These are phyloP conservation scores for Colletotrichum godetiae DNA, from an alignment of 2,329 filamentous ascomycete genomes.

Conservation along the genomic window DNA sequence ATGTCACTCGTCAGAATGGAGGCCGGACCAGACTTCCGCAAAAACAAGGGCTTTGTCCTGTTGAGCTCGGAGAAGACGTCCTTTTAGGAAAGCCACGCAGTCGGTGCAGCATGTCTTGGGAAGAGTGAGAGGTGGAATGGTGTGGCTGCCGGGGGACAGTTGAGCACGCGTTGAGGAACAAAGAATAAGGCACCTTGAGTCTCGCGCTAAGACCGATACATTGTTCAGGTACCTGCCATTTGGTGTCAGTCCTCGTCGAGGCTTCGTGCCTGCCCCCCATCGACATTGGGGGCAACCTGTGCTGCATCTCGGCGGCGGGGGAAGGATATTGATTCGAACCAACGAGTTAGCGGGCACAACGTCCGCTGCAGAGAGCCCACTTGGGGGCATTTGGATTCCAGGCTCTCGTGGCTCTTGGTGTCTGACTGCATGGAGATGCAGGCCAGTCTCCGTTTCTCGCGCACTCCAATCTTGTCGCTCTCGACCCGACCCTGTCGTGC, in stretches of 20 bases:
- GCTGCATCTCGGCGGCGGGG: constrained; percentile 29
- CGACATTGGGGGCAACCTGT: constrained; percentile 1
- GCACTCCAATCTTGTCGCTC: not conserved
- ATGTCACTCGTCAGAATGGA: not conserved
- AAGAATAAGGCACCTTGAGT: constrained; percentile 1
- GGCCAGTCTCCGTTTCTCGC: not conserved
- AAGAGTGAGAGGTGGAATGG: not conserved
- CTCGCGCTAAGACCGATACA: not conserved
- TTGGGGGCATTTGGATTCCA: not conserved
- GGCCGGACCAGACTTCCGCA: not conserved
- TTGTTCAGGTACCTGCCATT: not conserved
- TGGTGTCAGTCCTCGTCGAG: too few relatives aligned
- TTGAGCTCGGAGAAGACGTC: constrained; percentile 11
- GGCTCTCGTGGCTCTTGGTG: not conserved
- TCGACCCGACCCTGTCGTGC: not conserved
- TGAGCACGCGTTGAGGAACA: not conserved
- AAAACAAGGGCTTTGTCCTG: constrained; percentile 28
- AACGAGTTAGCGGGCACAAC: not conserved
- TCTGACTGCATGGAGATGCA: not conserved
- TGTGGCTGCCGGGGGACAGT: not conserved
- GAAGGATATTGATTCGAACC: not conserved
- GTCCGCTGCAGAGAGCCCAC: not conserved
- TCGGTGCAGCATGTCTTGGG: constrained; percentile 18
- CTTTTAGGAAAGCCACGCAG: constrained; percentile 28
- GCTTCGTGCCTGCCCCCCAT: not conserved